Conservation (phyloP, 108 stramenopile genomes). For the Skeletonema menzelii region DNA sequence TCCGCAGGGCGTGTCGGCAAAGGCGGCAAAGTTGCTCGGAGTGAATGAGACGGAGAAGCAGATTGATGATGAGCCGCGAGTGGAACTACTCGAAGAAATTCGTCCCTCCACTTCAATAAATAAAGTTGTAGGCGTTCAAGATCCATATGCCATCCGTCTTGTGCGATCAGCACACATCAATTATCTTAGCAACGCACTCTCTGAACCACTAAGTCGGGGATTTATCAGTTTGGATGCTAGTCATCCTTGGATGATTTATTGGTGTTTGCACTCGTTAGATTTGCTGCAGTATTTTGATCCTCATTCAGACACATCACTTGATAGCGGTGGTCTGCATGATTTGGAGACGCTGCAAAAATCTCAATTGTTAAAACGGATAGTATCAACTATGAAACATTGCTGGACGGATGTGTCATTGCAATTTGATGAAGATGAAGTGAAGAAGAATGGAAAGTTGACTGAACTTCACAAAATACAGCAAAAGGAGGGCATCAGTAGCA, state of each 20-base stretch:
- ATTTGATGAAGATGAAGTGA: slow-evolving; percentile 8
- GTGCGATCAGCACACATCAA: slow-evolving; percentile 43
- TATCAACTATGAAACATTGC: slow-evolving; percentile 64
- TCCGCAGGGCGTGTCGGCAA: slow-evolving; percentile 1
- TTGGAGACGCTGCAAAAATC: slow-evolving; percentile 24
- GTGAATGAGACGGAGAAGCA: background rate
- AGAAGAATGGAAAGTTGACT: slow-evolving; percentile 23
- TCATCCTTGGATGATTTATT: slow-evolving; percentile 97
- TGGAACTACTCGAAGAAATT: background rate
- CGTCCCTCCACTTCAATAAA: background rate
- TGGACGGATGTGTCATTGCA: slow-evolving; percentile 41
- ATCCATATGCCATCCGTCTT: slow-evolving; percentile 42
- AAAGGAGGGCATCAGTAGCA: background rate
- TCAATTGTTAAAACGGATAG: slow-evolving; percentile 49
- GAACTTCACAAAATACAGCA: slow-evolving; percentile 6
- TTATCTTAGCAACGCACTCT: slow-evolving; percentile 50
- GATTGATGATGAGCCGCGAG: slow-evolving; percentile 1
- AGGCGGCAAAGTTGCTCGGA: slow-evolving; percentile 8
- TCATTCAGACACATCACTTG: background rate
- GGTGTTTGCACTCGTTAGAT: slow-evolving; percentile 93
- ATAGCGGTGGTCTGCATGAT: slow-evolving; percentile 1
- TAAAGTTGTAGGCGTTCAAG: background rate
- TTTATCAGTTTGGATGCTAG: slow-evolving; percentile 92
- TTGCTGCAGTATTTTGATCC: slow-evolving; percentile 70
- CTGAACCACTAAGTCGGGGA: slow-evolving; percentile 32